A percentile compares a stretch with the other conserved stretches of the same genome.
phyloP scores from a whole-genome alignment of 805 yeast species.

The Teunomyces cretensis region DNA sequence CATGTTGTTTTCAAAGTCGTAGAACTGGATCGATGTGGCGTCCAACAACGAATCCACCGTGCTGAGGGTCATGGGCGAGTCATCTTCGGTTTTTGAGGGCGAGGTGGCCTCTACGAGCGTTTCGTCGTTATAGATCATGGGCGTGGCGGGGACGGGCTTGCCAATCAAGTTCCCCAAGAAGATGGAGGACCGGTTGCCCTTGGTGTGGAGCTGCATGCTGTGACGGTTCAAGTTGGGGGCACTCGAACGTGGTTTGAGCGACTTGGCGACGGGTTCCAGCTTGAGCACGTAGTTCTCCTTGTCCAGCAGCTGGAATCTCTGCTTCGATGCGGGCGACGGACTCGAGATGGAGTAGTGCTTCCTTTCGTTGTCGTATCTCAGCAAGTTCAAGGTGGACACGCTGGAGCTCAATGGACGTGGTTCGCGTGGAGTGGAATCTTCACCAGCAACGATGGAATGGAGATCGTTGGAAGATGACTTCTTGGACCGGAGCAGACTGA shows the following conservation, averaged over 20 bases:
- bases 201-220: neutral
- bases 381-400: slow-evolving; percentile 8
- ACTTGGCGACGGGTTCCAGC: neutral
- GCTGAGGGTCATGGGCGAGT: slow-evolving; percentile 9
- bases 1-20: slow-evolving; percentile 14
- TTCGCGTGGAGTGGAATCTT: slow-evolving; percentile 5
- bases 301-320: slow-evolving; percentile 3
- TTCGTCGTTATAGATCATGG: slow-evolving; percentile 10
- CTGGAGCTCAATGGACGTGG: slow-evolving; percentile 16
- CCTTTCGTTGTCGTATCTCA: neutral
- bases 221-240: slow-evolving; percentile 19
- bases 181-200: slow-evolving; percentile 3
- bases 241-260: slow-evolving; percentile 20
- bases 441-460: neutral
- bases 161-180: slow-evolving; percentile 5
- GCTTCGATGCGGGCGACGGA: slow-evolving; percentile 1
- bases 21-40: slow-evolving; percentile 16
- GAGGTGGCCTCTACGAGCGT: slow-evolving; percentile 2
- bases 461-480: slow-evolving; percentile 10
- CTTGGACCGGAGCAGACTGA: slow-evolving; percentile 16
- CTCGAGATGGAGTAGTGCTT: slow-evolving; percentile 3
- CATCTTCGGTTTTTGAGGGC: slow-evolving; percentile 8
- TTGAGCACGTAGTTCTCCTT: slow-evolving; percentile 15
- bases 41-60: slow-evolving; percentile 18
- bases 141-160: slow-evolving; percentile 4